Base-by-base conservation (phyloP, 495 filamentous ascomycete species). In the Eremomyces bilateralis region DNA sequence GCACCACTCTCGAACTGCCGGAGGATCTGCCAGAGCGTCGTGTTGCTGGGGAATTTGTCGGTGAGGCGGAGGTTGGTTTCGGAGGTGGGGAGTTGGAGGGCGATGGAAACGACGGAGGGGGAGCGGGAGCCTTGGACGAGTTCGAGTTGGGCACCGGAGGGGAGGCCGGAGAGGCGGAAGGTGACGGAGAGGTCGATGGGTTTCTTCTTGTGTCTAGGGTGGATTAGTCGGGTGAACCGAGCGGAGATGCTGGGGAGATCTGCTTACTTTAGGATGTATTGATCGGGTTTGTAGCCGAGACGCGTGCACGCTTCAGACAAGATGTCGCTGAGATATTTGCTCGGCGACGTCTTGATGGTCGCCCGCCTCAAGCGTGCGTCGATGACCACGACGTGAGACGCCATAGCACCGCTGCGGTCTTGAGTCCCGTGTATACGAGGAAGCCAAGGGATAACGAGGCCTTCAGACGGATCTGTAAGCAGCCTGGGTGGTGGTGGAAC, bases 81-180 rank as follows among this genome's bases (percentile, higher is more conserved):
- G 3, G 64, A 63, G 17, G 71, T 62, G 18, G 76, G 76, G 10
- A 91, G 59, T 47, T 91, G 80, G 15, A 97, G 61, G 3, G 79
- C 82, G 16, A 95, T 73, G 16, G 73, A 78, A 35, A 97, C 72
- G 20, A 78, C 72, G 8, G 80, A 72, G 1, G 84, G 76, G 0
- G 80, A 82, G 31, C 70, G 74, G 20, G 81, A 85, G 35, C 70
- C 64, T 40, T 75, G 69, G n/a, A 92, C 73, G 31, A 95, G 76
- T 44, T 97, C 83, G 15, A 97, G 65, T 44, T 90, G 92, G 18
- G 88, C 84, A 20, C 88, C 88, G 12, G 80, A 67, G 4, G 62
- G 61, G 8, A 97, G 71, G 35, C 83, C 83, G 1, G 84, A 79
- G 21, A 85, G 74, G n/a, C 85, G 76, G 52, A 80, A 76, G 21